Percentiles rank a stretch among this genome's conserved stretches.
Evolutionary conservation across 2,329 filamentous ascomycete genomes (phyloP).

Genomic region (Didymella pomorum): DNA sequence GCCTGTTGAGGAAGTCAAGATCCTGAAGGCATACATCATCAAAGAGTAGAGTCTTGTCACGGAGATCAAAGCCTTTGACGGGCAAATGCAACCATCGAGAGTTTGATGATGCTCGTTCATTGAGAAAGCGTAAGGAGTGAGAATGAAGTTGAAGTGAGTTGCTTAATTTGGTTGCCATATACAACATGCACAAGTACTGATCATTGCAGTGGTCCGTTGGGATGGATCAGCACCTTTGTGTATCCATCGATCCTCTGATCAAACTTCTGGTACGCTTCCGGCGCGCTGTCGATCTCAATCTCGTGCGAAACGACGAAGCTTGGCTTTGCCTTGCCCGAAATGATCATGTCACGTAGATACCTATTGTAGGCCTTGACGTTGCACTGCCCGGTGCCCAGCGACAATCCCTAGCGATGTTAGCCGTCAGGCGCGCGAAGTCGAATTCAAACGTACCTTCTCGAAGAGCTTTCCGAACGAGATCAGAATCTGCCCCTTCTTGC

Average conservation of each 20-base stretch:
- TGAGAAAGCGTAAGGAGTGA: background rate
- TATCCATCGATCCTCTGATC: constrained; percentile 72
- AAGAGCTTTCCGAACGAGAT: constrained; percentile 73
- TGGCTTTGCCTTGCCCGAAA: constrained; percentile 69
- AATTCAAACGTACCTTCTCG: constrained; percentile 62
- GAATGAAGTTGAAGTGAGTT: constrained; percentile 5
- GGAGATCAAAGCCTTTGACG: background rate
- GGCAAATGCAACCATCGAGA: background rate
- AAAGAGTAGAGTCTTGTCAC: constrained; percentile 58
- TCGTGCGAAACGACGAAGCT: constrained; percentile 73
- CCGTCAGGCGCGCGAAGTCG: background rate
- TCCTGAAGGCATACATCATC: constrained; percentile 75
- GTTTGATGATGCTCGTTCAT: background rate
- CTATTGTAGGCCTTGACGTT: constrained; percentile 74
- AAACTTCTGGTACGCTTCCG: constrained; percentile 70
- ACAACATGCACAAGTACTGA: constrained; percentile 17
- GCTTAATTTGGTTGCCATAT: background rate
- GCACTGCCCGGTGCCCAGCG: constrained; percentile 69
- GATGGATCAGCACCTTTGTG: constrained; percentile 73
- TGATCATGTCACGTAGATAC: constrained; percentile 71
- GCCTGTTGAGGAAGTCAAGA: constrained; percentile 82
- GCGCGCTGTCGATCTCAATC: constrained; percentile 68
- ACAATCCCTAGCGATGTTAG: constrained; percentile 59
- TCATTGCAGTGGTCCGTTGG: constrained; percentile 57
- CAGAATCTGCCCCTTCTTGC: constrained; percentile 69